Evolutionary conservation across 2,329 filamentous ascomycete genomes (phyloP).

Genomic region (Septoria linicola): DNA sequence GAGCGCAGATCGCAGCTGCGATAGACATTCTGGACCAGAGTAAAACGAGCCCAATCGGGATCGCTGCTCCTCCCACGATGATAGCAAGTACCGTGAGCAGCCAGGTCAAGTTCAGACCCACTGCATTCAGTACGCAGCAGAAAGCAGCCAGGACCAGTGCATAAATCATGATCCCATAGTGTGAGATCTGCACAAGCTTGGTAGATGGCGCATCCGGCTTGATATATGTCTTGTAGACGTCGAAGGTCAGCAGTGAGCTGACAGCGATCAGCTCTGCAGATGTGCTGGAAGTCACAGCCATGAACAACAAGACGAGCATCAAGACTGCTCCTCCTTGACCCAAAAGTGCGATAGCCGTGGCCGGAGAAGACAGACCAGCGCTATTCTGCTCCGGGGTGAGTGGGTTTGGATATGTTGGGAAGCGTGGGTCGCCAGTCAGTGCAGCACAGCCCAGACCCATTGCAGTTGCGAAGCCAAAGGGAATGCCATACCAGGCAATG

Average conservation of each 20-base stretch:
- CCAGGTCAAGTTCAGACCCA: slow-evolving; percentile 45
- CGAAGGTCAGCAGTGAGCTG: slow-evolving; percentile 43
- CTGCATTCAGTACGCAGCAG: slow-evolving; percentile 40
- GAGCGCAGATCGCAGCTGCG: slow-evolving; percentile 47
- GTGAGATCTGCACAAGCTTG: slow-evolving; percentile 43
- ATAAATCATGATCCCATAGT: slow-evolving; percentile 44
- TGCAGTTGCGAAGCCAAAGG: slow-evolving; percentile 49
- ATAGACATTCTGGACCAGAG: slow-evolving; percentile 50
- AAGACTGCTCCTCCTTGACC: slow-evolving; percentile 35
- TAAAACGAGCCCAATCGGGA: slow-evolving; percentile 48
- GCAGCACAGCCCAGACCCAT: slow-evolving; percentile 49
- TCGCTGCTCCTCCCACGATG: slow-evolving; percentile 45
- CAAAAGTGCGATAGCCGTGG: slow-evolving; percentile 35
- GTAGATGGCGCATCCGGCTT: slow-evolving; percentile 39
- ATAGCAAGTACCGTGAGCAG: slow-evolving; percentile 43
- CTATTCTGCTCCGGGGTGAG: slow-evolving; percentile 31
- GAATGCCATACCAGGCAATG: slow-evolving; percentile 51
- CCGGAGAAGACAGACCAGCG: slow-evolving; percentile 36
- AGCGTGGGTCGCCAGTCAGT: slow-evolving; percentile 44
- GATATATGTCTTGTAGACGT: slow-evolving; percentile 48
- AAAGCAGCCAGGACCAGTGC: slow-evolving; percentile 44
- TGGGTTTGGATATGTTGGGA: slow-evolving; percentile 45
- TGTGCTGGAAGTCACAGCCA: slow-evolving; percentile 36
- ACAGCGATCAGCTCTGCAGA: slow-evolving; percentile 41
- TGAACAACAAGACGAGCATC: slow-evolving; percentile 37